Evolutionary conservation across 2,329 filamentous ascomycete species (phyloP), one percentile per base, ranked within the genome.

Genomic region (Talaromyces albobiverticillius): DNA sequence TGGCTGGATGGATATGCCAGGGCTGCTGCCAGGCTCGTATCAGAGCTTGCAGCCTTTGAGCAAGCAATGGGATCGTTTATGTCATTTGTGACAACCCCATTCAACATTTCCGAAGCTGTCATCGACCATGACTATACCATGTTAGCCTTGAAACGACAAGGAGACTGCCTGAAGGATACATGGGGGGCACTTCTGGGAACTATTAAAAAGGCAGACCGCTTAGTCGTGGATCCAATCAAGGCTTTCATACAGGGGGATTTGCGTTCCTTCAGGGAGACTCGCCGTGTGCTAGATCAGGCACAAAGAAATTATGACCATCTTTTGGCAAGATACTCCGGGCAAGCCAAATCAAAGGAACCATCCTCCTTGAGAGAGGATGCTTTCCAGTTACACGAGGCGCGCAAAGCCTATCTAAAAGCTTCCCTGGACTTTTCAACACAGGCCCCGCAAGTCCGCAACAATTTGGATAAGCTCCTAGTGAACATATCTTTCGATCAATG

Each of bases 91-190:
- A 82, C 86, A n/a, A 89, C 90, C 23, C 86, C 88, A 4, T 71
- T 82, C 20, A 82, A 85, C 53, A 79, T 91, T 53, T 90, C 88
- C 56, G 92, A 96, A 71, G 87, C 88, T 51, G 82, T 93, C 51
- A 80, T 99, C 66, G 94, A 99, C 68, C 91, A 95, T 74, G 94
- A 99, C 74, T 97, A 97, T 71, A 94, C 92, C 0, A 79, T 95
- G 46, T 79, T 96, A 57, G 91, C 92, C 14, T 82, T 97, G 70
- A 89, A 88, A 71, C 83, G 89, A 54, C 88, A 92, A 67, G 88
- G 87, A 16, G 93, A 99, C 61, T 89, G 89, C 4, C 87, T 90
- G 52, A 86, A 87, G 63, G 92, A 96, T 67, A 92, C 90, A 77
- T 96, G 91, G 91, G 82, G 82, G 59, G 85, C 87, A 60, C 81